These are phyloP conservation scores for Viridothelium virens DNA, from an alignment of 495 filamentous ascomycete species.

Conservation along the genomic window DNA sequence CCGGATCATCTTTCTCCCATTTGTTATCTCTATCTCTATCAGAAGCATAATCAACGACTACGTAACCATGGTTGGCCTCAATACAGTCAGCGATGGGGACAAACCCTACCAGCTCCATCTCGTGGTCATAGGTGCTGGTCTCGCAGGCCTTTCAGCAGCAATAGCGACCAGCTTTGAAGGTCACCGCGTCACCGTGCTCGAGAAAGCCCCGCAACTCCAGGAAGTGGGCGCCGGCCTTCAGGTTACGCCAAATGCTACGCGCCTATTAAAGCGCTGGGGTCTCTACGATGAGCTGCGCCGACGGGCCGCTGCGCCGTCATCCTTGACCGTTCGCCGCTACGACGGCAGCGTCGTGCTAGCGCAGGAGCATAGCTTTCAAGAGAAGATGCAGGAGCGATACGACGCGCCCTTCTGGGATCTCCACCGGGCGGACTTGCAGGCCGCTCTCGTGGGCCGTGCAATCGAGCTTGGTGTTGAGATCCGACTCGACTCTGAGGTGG, in stretches of 20 bases:
- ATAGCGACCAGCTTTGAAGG: slow-evolving; percentile 32
- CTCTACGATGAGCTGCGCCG: slow-evolving; percentile 41
- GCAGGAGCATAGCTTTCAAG: slow-evolving; percentile 32
- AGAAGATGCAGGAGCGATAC: slow-evolving; percentile 14
- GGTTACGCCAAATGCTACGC: slow-evolving; percentile 51
- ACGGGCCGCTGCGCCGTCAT: slow-evolving; percentile 45
- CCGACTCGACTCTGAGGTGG: slow-evolving; percentile 4
- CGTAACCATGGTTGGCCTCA: slow-evolving; percentile 6
- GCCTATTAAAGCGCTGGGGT: slow-evolving; percentile 48
- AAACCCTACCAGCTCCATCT: slow-evolving; percentile 1
- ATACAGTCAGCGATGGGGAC: slow-evolving; percentile 3
- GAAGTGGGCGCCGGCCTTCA: slow-evolving; percentile 46
- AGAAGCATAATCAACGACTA: slow-evolving; percentile 4
- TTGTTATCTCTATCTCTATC: not conserved
- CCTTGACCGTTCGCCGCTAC: slow-evolving; percentile 52
- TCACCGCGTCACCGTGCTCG: slow-evolving; percentile 26
- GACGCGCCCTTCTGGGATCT: slow-evolving; percentile 15
- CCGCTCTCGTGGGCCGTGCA: not conserved
- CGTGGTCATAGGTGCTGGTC: slow-evolving; percentile 39
- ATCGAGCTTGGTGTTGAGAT: slow-evolving; percentile 10
- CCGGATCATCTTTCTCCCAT: slow-evolving; percentile 9
- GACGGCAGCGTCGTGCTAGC: slow-evolving; percentile 48
- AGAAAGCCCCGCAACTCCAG: slow-evolving; percentile 29
- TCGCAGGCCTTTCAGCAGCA: slow-evolving; percentile 42
- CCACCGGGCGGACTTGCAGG: slow-evolving; percentile 15